Conservation (phyloP, 2,329 filamentous ascomycete species). For the Penicillium sp. region DNA sequence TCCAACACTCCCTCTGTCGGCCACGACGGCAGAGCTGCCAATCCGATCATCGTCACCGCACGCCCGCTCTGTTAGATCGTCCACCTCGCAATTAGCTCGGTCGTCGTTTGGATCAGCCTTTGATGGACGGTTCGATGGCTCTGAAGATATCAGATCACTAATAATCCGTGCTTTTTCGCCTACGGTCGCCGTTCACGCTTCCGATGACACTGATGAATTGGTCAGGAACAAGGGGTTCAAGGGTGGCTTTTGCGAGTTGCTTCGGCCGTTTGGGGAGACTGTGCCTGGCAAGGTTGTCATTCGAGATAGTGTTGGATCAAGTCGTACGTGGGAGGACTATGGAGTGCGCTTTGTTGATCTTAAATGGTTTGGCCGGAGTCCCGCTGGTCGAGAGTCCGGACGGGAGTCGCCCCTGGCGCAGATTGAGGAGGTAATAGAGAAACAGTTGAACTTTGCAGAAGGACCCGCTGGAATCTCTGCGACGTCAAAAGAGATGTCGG, state of each 20-base stretch:
- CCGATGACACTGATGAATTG: slow-evolving; percentile 75
- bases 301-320: slow-evolving; percentile 81
- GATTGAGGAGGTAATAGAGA: slow-evolving; percentile 74
- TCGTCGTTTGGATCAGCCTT: slow-evolving; percentile 46
- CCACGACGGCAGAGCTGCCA: slow-evolving; percentile 62
- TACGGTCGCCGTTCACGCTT: slow-evolving; percentile 81
- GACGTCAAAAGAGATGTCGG: slow-evolving; percentile 29
- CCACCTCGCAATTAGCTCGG: slow-evolving; percentile 47
- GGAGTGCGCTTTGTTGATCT: slow-evolving; percentile 78
- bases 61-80: slow-evolving; percentile 52
- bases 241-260: slow-evolving; percentile 73
- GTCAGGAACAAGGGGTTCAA: slow-evolving; percentile 78
- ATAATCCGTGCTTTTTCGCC: slow-evolving; percentile 84
- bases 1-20: slow-evolving; percentile 52
- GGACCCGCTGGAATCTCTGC: slow-evolving; percentile 37
- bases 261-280: slow-evolving; percentile 85
- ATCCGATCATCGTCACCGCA: slow-evolving; percentile 66
- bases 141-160: slow-evolving; percentile 57
- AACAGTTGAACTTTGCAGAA: slow-evolving; percentile 73
- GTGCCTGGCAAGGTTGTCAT: slow-evolving; percentile 85
- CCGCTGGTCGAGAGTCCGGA: slow-evolving; percentile 37
- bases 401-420: slow-evolving; percentile 46
- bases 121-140: slow-evolving; percentile 50
- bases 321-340: slow-evolving; percentile 82
- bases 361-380: slow-evolving; percentile 40